These are phyloP conservation scores for Grosmannia clavigera DNA, from an alignment of 2,329 filamentous ascomycete species.

Conservation along the genomic window DNA sequence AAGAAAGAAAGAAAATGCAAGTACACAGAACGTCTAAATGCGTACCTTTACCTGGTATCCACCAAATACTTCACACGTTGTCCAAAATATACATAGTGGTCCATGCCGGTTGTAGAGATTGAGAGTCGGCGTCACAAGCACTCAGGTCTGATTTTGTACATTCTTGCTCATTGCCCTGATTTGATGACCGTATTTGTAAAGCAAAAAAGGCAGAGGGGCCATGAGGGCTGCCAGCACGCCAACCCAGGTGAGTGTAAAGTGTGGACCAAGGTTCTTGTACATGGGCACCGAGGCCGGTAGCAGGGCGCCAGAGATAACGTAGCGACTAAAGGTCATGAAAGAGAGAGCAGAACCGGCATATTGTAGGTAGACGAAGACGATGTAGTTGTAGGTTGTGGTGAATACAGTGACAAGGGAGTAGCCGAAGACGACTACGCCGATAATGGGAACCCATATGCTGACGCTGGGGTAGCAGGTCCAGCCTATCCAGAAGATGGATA, in stretches of 20 bases:
- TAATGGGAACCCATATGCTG: conserved; percentile 15
- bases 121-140: background rate
- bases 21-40: too few relatives aligned
- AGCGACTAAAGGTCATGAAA: background rate
- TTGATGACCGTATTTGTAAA: background rate
- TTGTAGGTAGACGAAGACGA: background rate
- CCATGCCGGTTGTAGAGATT: too few relatives aligned
- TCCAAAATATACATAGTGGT: too few relatives aligned
- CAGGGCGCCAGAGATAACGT: background rate
- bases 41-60: too few relatives aligned
- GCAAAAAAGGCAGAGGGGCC: background rate
- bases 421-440: background rate
- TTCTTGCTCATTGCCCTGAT: background rate
- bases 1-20: too few relatives aligned
- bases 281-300: background rate
- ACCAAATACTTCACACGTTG: too few relatives aligned
- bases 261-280: background rate
- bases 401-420: background rate
- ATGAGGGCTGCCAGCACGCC: background rate
- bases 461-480: background rate
- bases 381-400: background rate
- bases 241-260: background rate
- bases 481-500: background rate
- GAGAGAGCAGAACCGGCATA: background rate
- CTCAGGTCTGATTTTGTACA: background rate